Percentiles rank a stretch among this genome's conserved stretches.
phyloP scores from a whole-genome alignment of 768 basidiomycete genomes.

The Pleurotus giganteus region DNA sequence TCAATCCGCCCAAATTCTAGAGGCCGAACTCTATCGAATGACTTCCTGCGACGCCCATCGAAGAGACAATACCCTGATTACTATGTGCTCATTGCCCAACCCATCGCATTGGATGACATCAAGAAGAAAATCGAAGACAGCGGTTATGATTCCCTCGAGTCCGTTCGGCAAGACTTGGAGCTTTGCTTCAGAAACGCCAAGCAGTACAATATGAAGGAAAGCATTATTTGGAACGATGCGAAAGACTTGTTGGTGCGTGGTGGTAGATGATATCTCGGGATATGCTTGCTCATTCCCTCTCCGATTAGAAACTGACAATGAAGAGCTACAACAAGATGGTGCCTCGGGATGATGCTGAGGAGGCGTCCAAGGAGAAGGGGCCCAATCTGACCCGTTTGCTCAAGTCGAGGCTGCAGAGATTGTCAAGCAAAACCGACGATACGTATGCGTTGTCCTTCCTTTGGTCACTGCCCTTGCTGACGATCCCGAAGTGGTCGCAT shows the following conservation, averaged over 20 bases:
- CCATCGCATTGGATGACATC: constrained; percentile 88
- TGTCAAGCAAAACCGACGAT: constrained; percentile 71
- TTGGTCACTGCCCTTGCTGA: background rate
- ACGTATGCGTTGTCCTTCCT: constrained; percentile 41
- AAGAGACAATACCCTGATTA: constrained; percentile 85
- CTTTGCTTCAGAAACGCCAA: constrained; percentile 80
- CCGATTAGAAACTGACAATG: constrained; percentile 44
- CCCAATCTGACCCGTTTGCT: constrained; percentile 67
- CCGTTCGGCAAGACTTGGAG: constrained; percentile 71
- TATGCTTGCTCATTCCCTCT: background rate
- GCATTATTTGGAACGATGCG: constrained; percentile 79
- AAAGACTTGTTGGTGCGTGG: constrained; percentile 70
- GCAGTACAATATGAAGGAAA: constrained; percentile 78
- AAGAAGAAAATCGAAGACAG: constrained; percentile 69
- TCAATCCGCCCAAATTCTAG: constrained; percentile 39
- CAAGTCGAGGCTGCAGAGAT: constrained; percentile 67
- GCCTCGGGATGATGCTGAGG: constrained; percentile 32
- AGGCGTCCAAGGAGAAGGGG: constrained; percentile 51
- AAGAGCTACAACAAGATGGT: constrained; percentile 47
- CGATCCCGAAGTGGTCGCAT: constrained; percentile 54
- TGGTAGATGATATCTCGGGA: constrained; percentile 2
- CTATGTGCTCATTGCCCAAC: constrained; percentile 73
- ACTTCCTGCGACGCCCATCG: constrained; percentile 68
- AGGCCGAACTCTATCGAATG: constrained; percentile 58
- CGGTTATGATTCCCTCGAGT: constrained; percentile 60